phyloP scores from a whole-genome alignment of 805 yeast genomes.

The Candida tibetensis region DNA sequence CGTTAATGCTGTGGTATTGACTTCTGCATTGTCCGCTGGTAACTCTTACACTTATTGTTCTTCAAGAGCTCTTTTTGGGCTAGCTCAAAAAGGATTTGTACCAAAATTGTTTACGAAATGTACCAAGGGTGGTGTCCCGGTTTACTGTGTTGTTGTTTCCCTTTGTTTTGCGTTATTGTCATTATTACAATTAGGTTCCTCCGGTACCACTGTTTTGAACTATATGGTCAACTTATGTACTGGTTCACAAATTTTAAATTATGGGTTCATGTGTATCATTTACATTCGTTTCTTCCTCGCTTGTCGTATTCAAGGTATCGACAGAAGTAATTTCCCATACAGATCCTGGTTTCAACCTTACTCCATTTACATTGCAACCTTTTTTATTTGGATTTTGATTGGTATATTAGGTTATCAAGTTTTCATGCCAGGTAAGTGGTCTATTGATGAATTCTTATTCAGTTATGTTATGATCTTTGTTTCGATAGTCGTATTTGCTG shows the following conservation, averaged over 20 bases:
- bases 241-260: slow-evolving; percentile 46
- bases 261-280: slow-evolving; percentile 43
- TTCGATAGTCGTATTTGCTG: slow-evolving; percentile 25
- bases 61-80: slow-evolving; percentile 46
- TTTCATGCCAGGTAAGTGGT: slow-evolving; percentile 67
- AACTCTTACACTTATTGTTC: slow-evolving; percentile 47
- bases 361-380: slow-evolving; percentile 29
- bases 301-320: slow-evolving; percentile 36
- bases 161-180: slow-evolving; percentile 59
- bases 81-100: slow-evolving; percentile 47
- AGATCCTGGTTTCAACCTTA: slow-evolving; percentile 45
- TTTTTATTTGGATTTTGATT: slow-evolving; percentile 36
- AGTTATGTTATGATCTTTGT: slow-evolving; percentile 70
- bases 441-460: slow-evolving; percentile 58
- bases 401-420: slow-evolving; percentile 70
- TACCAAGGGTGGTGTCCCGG: slow-evolving; percentile 46
- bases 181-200: slow-evolving; percentile 52
- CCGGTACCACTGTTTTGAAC: slow-evolving; percentile 36
- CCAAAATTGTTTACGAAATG: slow-evolving; percentile 43
- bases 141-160: slow-evolving; percentile 42
- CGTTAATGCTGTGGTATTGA: slow-evolving; percentile 41
- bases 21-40: slow-evolving; percentile 49
- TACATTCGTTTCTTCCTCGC: slow-evolving; percentile 44
- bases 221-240: slow-evolving; percentile 49
- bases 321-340: slow-evolving; percentile 38